These are phyloP conservation scores for Tetracladium setigerum DNA, from an alignment of 495 filamentous ascomycete genomes.

Conservation along the genomic window DNA sequence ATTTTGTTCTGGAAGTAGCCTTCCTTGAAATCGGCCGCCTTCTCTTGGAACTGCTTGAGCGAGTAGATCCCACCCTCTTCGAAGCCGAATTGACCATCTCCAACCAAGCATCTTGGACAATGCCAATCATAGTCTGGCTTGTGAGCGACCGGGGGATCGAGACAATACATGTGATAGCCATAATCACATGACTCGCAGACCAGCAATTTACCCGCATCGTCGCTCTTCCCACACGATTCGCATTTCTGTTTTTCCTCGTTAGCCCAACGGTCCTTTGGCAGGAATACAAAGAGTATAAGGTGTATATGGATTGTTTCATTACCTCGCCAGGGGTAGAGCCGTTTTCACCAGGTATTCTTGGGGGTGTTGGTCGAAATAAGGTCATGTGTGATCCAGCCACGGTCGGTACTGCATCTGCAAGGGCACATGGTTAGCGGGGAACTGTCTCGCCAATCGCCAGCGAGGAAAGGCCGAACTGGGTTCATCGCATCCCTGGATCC, in stretches of 20 bases:
- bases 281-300: not conserved
- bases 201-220: constrained; percentile 62
- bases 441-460: constrained; percentile 29
- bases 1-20: constrained; percentile 86
- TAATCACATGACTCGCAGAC: constrained; percentile 92
- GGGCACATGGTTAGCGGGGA: constrained; percentile 21
- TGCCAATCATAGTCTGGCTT: constrained; percentile 90
- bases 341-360: constrained; percentile 59
- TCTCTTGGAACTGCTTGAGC: constrained; percentile 92
- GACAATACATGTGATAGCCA: constrained; percentile 79
- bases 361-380: constrained; percentile 73
- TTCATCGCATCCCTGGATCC: constrained; percentile 14
- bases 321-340: constrained; percentile 72
- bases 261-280: not conserved
- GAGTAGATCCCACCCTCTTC: constrained; percentile 97
- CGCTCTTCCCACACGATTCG: constrained; percentile 77
- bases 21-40: constrained; percentile 89
- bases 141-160: constrained; percentile 77
- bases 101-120: constrained; percentile 90
- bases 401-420: constrained; percentile 72
- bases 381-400: constrained; percentile 97
- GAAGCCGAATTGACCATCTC: constrained; percentile 94
- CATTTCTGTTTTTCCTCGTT: constrained; percentile 70
- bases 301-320: constrained; percentile 20
- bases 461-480: not conserved